These are phyloP conservation scores for Epichloe uncinata DNA, from an alignment of 2,329 filamentous ascomycete species.

Conservation along the genomic window DNA sequence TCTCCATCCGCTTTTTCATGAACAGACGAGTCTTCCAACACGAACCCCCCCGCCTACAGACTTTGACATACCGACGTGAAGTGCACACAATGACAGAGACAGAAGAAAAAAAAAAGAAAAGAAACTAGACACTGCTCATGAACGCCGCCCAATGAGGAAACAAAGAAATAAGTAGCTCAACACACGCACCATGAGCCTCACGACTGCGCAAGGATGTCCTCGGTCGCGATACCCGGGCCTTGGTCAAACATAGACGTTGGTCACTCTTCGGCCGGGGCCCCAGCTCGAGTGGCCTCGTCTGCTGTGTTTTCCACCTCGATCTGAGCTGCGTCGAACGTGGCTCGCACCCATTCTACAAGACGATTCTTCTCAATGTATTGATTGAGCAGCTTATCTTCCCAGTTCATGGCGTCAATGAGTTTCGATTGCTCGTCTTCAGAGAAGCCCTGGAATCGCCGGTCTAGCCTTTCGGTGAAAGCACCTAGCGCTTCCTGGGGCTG, in stretches of 20 bases:
- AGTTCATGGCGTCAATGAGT: slow-evolving; percentile 56
- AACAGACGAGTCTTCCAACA: not conserved
- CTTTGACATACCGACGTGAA: not conserved
- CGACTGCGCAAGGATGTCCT: not conserved
- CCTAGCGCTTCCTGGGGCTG: slow-evolving; percentile 41
- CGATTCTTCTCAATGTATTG: slow-evolving; percentile 53
- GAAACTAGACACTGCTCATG: not conserved
- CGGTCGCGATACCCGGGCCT: not conserved
- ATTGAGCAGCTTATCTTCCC: slow-evolving; percentile 55
- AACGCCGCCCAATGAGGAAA: not conserved
- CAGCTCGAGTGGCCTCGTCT: slow-evolving; percentile 18
- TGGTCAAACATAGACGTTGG: not conserved
- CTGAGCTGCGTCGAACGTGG: slow-evolving; percentile 25
- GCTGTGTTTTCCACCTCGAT: slow-evolving; percentile 18
- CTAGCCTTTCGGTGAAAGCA: slow-evolving; percentile 47
- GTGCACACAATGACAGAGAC: not conserved
- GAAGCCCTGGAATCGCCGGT: slow-evolving; percentile 44
- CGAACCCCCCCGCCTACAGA: not conserved
- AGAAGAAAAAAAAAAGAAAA: not conserved
- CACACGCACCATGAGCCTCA: not conserved
- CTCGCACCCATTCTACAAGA: slow-evolving; percentile 52
- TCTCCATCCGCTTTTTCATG: not conserved
- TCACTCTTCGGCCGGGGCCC: slow-evolving; percentile 1
- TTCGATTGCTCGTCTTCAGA: slow-evolving; percentile 52
- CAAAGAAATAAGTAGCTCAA: not conserved